Evolutionary conservation across 352 stramenopile species (phyloP).

Genomic region (Phytophthora idaei): DNA sequence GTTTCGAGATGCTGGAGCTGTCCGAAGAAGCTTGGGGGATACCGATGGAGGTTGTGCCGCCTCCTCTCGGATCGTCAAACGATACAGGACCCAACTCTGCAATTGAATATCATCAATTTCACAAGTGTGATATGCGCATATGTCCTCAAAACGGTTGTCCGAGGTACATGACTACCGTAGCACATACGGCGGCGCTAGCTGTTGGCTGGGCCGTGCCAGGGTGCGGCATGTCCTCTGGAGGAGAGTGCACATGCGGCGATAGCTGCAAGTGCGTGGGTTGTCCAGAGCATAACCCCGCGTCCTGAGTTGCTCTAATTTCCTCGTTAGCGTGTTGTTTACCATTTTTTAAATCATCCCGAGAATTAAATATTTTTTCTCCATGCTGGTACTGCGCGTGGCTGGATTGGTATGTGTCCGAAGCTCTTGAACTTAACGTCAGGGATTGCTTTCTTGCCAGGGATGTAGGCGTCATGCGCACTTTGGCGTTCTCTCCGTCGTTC

Average conservation of each 20-base stretch:
- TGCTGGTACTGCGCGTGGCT: slow-evolving; percentile 58
- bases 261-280: slow-evolving; percentile 79
- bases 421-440: slow-evolving; percentile 69
- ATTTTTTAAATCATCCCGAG: slow-evolving; percentile 10
- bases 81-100: slow-evolving; percentile 1
- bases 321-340: slow-evolving; percentile 13
- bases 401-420: slow-evolving; percentile 71
- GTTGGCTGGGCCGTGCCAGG: slow-evolving; percentile 81
- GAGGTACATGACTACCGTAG: slow-evolving; percentile 79
- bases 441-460: slow-evolving; percentile 51
- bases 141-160: slow-evolving; percentile 73
- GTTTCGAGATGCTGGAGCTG: slow-evolving; percentile 62
- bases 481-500: slow-evolving; percentile 42
- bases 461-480: slow-evolving; percentile 61
- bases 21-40: slow-evolving; percentile 52
- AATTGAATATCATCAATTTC: slow-evolving; percentile 27
- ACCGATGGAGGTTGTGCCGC: slow-evolving; percentile 31
- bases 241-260: slow-evolving; percentile 83
- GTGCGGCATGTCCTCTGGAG: slow-evolving; percentile 78
- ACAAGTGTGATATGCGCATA: slow-evolving; percentile 66
- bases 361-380: slow-evolving; percentile 63
- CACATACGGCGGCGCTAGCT: slow-evolving; percentile 77
- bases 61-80: slow-evolving; percentile 22
- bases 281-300: slow-evolving; percentile 71
- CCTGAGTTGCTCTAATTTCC: slow-evolving; percentile 21